Percentiles rank a stretch among this genome's conserved stretches.
phyloP scores from a whole-genome alignment of 2,329 filamentous ascomycete species.

The Xylaria multiplex region DNA sequence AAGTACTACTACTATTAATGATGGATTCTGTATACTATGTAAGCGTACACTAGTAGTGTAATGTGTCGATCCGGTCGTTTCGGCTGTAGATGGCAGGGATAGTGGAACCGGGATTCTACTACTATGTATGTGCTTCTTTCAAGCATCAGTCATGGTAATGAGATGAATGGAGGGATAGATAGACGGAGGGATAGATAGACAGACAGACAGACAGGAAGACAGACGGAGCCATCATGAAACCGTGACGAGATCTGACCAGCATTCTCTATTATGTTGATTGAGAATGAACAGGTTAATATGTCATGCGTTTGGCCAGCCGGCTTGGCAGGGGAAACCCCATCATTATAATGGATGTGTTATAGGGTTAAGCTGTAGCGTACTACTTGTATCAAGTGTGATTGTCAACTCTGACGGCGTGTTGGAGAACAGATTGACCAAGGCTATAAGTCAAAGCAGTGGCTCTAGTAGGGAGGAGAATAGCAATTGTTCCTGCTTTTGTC shows the following conservation, averaged over 20 bases:
- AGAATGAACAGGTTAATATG: neutral
- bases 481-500: neutral
- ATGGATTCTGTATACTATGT: no score
- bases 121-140: no score
- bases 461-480: neutral
- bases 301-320: constrained; percentile 8
- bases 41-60: neutral
- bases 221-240: constrained; percentile 13
- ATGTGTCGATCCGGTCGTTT: constrained; percentile 33
- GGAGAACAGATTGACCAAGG: constrained; percentile 9
- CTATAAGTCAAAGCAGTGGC: neutral
- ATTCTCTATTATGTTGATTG: neutral
- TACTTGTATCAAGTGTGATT: neutral
- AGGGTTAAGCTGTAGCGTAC: neutral
- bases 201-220: neutral
- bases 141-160: constrained; percentile 7
- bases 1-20: neutral
- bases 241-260: constrained; percentile 12
- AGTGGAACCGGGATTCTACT: neutral
- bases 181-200: no score
- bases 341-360: neutral
- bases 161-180: neutral
- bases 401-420: constrained; percentile 10
- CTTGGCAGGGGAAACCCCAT: constrained; percentile 14
- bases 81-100: constrained; percentile 22